These are phyloP conservation scores for Agaricus sinodeliciosus DNA, from an alignment of 768 basidiomycete genomes.

Conservation along the genomic window DNA sequence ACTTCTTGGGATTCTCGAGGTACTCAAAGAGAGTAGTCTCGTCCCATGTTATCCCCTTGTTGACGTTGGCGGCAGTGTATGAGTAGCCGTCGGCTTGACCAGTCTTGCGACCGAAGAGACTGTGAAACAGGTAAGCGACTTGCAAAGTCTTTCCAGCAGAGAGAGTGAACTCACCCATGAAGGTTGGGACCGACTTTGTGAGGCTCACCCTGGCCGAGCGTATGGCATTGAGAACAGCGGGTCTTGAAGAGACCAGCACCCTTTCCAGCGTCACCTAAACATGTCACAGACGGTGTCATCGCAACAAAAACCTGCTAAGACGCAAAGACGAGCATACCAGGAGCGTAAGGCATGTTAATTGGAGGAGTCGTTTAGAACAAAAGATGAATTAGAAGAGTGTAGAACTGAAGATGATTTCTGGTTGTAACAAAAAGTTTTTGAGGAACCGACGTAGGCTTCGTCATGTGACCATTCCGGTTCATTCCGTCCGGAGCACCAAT, in stretches of 20 bases:
- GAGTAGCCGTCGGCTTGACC: slow-evolving; percentile 83
- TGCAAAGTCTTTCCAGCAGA: not conserved
- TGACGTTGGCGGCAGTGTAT: slow-evolving; percentile 92
- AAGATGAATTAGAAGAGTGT: slow-evolving; percentile 17
- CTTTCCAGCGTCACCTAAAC: slow-evolving; percentile 74
- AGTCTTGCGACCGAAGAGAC: slow-evolving; percentile 79
- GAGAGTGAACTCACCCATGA: slow-evolving; percentile 58
- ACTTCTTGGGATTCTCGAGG: slow-evolving; percentile 98
- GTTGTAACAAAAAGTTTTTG: slow-evolving; percentile 21
- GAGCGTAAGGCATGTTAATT: slow-evolving; percentile 32
- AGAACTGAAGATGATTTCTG: slow-evolving; percentile 13
- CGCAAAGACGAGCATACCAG: slow-evolving; percentile 24
- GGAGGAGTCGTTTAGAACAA: not conserved
- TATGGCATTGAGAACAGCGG: slow-evolving; percentile 93
- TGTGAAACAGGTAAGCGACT: slow-evolving; percentile 19
- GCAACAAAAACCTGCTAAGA: not conserved
- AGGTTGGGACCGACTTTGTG: slow-evolving; percentile 96
- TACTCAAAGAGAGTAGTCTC: slow-evolving; percentile 92
- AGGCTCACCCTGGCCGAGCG: slow-evolving; percentile 65
- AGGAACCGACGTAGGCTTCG: slow-evolving; percentile 5
- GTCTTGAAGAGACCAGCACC: slow-evolving; percentile 97
- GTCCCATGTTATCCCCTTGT: slow-evolving; percentile 86
- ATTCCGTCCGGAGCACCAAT: slow-evolving; percentile 23
- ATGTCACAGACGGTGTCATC: not conserved
- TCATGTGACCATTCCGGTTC: slow-evolving; percentile 27